Evolutionary conservation across 768 basidiomycete genomes (phyloP).

Genomic region (Lentinula lateritia): DNA sequence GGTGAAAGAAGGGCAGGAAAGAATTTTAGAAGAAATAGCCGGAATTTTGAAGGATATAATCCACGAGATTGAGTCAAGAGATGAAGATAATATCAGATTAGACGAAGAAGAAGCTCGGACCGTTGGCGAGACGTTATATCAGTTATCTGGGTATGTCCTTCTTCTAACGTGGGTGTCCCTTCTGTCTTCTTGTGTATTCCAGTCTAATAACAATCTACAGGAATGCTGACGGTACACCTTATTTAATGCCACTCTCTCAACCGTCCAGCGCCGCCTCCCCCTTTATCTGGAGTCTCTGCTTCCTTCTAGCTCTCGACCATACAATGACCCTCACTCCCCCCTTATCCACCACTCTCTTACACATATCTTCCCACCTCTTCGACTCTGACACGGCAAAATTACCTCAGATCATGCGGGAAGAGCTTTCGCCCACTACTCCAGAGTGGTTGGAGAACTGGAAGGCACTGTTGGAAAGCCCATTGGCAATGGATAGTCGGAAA

Average conservation of each 20-base stretch:
- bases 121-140: slow-evolving; percentile 55
- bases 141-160: slow-evolving; percentile 53
- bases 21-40: slow-evolving; percentile 63
- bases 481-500: slow-evolving; percentile 18
- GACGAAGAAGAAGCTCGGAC: slow-evolving; percentile 67
- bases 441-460: slow-evolving; percentile 71
- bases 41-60: slow-evolving; percentile 68
- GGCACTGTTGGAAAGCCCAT: slow-evolving; percentile 30
- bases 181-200: not conserved
- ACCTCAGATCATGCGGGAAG: slow-evolving; percentile 56
- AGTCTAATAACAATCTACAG: slow-evolving; percentile 22
- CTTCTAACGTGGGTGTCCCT: slow-evolving; percentile 46
- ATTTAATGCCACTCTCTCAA: slow-evolving; percentile 47
- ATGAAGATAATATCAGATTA: slow-evolving; percentile 44
- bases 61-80: slow-evolving; percentile 64
- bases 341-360: slow-evolving; percentile 58
- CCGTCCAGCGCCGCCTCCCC: slow-evolving; percentile 52
- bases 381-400: slow-evolving; percentile 64
- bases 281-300: slow-evolving; percentile 53
- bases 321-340: slow-evolving; percentile 51
- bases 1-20: slow-evolving; percentile 33
- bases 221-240: slow-evolving; percentile 37
- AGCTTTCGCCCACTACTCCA: slow-evolving; percentile 67
- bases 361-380: slow-evolving; percentile 62
- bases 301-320: slow-evolving; percentile 60